These are phyloP conservation scores for Cyberlindnera meyerae DNA, from an alignment of 805 yeast genomes.

Conservation along the genomic window DNA sequence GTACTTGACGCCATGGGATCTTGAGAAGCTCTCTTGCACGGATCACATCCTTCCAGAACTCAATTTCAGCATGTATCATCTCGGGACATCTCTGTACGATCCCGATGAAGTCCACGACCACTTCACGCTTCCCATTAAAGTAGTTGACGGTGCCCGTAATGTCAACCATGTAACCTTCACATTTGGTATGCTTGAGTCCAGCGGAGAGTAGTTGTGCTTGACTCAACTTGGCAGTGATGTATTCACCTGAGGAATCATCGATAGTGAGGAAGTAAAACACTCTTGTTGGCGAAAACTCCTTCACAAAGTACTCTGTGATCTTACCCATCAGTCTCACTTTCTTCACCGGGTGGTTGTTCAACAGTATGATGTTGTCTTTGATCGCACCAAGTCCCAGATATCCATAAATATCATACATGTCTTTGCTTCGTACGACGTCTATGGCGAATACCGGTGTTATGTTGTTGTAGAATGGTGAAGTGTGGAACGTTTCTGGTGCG, in stretches of 20 bases:
- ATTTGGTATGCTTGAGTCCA: slow-evolving; percentile 20
- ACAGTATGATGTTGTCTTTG: slow-evolving; percentile 26
- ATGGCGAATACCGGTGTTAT: slow-evolving; percentile 29
- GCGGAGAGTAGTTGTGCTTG: slow-evolving; percentile 17
- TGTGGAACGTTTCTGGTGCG: slow-evolving; percentile 31
- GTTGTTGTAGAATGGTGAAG: slow-evolving; percentile 26
- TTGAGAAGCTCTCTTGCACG: slow-evolving; percentile 21
- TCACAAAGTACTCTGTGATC: slow-evolving; percentile 28
- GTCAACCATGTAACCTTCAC: slow-evolving; percentile 25
- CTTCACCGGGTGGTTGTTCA: slow-evolving; percentile 40
- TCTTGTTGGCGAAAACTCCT: slow-evolving; percentile 12
- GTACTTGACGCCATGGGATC: slow-evolving; percentile 32
- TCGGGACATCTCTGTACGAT: slow-evolving; percentile 20
- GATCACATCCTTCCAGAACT: slow-evolving; percentile 33
- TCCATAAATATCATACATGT: slow-evolving; percentile 25
- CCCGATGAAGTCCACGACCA: slow-evolving; percentile 27
- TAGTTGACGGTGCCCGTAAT: slow-evolving; percentile 24
- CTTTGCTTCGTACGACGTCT: slow-evolving; percentile 26
- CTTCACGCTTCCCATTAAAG: slow-evolving; percentile 24
- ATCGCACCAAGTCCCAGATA: slow-evolving; percentile 19
- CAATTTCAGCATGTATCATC: slow-evolving; percentile 28
- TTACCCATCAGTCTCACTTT: slow-evolving; percentile 33
- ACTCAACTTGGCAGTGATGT: slow-evolving; percentile 27
- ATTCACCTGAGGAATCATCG: slow-evolving; percentile 29
- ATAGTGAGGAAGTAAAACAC: slow-evolving; percentile 24